Percentiles rank a stretch among this genome's conserved stretches.
phyloP scores from a whole-genome alignment of 495 filamentous ascomycete genomes.

The Aspergillus incahuasiensis region DNA sequence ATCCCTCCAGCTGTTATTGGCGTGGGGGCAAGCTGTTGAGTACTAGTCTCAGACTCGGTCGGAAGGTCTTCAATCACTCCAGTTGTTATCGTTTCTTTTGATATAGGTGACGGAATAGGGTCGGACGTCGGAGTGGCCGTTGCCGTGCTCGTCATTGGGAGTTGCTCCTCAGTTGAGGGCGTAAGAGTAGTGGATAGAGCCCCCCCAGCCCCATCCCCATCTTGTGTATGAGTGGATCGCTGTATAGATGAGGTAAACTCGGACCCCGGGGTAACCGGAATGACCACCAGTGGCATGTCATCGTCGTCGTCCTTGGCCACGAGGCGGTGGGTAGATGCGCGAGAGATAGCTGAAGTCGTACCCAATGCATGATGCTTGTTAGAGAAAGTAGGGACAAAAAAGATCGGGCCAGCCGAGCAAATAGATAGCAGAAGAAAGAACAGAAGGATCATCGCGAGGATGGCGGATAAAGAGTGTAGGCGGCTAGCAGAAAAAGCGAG shows the following conservation, averaged over 20 bases:
- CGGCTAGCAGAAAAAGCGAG: background rate
- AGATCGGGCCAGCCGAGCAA: constrained; percentile 38
- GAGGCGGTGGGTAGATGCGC: background rate
- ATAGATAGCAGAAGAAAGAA: constrained; percentile 16
- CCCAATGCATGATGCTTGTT: background rate
- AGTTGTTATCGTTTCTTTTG: background rate
- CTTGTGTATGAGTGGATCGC: background rate
- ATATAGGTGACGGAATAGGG: background rate
- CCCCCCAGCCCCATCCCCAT: background rate
- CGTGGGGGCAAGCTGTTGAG: background rate
- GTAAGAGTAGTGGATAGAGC: background rate
- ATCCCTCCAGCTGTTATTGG: background rate
- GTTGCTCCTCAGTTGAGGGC: background rate
- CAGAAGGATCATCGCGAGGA: constrained; percentile 22
- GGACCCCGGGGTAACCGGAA: constrained; percentile 14
- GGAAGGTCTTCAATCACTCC: background rate
- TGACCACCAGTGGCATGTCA: constrained; percentile 14
- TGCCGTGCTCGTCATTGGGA: background rate
- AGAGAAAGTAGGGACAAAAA: constrained; percentile 11
- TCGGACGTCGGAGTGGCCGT: background rate
- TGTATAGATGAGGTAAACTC: background rate
- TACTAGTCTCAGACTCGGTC: background rate
- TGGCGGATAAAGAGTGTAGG: background rate
- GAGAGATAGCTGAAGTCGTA: background rate
- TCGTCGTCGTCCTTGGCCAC: constrained; percentile 6